Conservation (phyloP, 306 rosid genomes). For the Fragaria nilgerrensis region DNA sequence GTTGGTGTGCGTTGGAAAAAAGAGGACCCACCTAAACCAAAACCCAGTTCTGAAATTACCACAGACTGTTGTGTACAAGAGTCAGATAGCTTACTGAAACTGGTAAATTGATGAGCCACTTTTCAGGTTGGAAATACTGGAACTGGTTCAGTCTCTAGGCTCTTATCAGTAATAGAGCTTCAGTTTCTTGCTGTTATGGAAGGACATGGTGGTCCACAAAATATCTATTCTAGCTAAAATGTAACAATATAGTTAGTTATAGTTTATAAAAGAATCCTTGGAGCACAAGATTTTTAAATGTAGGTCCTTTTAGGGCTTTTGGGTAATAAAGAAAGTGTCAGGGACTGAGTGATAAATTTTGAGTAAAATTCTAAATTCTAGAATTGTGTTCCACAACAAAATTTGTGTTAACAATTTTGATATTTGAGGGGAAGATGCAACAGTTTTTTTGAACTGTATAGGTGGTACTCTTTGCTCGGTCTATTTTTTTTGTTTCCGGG, state of each 20-base stretch:
- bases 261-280: background rate
- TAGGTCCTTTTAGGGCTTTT: background rate
- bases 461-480: too few species aligned
- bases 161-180: background rate
- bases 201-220: conserved; percentile 1
- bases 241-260: background rate
- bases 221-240: background rate
- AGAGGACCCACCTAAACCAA: background rate
- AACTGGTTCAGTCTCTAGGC: background rate
- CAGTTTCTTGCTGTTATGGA: background rate
- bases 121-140: background rate
- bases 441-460: too few species aligned
- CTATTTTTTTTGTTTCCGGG: background rate
- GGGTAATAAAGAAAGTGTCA: background rate
- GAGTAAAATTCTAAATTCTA: too few species aligned
- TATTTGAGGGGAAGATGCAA: background rate
- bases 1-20: background rate
- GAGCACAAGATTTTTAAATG: background rate
- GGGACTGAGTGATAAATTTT: background rate
- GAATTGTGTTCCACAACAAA: too few species aligned
- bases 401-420: too few species aligned
- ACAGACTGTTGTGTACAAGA: background rate
- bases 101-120: background rate
- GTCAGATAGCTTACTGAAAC: background rate
- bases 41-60: background rate